Percentiles rank a stretch among this genome's conserved stretches.
phyloP scores from a whole-genome alignment of 202 grass and related monocot genomes.

The Cymbopogon flexuosus region DNA sequence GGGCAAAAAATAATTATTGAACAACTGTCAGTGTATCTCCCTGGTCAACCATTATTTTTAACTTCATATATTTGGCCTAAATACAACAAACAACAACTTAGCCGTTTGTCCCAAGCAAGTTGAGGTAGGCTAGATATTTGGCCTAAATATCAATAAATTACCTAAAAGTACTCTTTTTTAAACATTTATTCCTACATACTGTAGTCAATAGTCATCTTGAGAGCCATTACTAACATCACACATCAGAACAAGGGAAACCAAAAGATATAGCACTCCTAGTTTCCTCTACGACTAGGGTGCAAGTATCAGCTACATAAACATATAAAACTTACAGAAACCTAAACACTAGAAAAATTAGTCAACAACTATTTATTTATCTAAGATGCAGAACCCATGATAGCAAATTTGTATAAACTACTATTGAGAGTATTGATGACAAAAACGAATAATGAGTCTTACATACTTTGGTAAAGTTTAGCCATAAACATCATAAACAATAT shows the following conservation, averaged over 20 bases:
- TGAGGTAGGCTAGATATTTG: too few relatives aligned
- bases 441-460: neutral
- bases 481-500: slow-evolving; percentile 4
- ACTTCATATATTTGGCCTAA: neutral
- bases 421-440: neutral
- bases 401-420: neutral
- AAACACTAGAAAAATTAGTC: neutral
- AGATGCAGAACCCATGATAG: neutral
- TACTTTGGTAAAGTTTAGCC: neutral
- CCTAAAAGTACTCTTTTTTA: neutral
- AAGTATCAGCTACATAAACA: neutral
- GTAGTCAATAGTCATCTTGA: neutral
- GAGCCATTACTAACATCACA: neutral
- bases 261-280: slow-evolving; percentile 14
- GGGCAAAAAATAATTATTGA: neutral
- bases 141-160: neutral
- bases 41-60: neutral
- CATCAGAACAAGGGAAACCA: neutral
- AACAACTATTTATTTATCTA: neutral
- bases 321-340: neutral
- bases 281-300: neutral
- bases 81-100: too few relatives aligned
- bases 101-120: too few relatives aligned
- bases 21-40: neutral
- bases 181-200: slow-evolving; percentile 1